Base-by-base conservation (phyloP, 768 basidiomycete species). In the Calocybe indica region DNA sequence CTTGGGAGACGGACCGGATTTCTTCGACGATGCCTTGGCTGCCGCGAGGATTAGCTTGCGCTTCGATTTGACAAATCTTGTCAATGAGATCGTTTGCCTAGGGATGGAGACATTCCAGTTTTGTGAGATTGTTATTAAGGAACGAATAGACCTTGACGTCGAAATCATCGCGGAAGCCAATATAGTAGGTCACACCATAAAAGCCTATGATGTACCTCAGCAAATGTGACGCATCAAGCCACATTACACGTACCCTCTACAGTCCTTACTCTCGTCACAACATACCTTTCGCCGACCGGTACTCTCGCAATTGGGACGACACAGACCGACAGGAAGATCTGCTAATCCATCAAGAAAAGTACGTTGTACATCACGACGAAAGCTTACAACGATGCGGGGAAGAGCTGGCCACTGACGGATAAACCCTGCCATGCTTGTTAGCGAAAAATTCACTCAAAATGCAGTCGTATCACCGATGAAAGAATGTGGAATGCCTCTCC, bases 361-460 rank as follows among this genome's bases (percentile, higher is more conserved):
- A 50, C 38, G 31, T 9, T 5, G 8, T 11, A 1, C 1, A 45
- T 30, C 12, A 5, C 22, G 12, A 29, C 1, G 15, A 1, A 15
- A 22, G 72, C 79, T 53, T 54, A 82, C 82, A 12, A 82, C 75
- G 28, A 85, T 72, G 2, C 73, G 69, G 30, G 85, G 85, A n/a
- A 87, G 69, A 11, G 82, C 75, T 14, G 83, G 83, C 79, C 82
- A 82, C 56, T 78, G 81, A 3, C 76, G 72, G 29, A 85, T 64
- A 58, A 84, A 82, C 1, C 76, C 79, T 70, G 42, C 15, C 30
- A 12, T 46, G 22, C 7, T 44, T 41, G 36, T 10, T 46, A 40
- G 11, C 22, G 31, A 33, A 35, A 5, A 14, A 6, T 35, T 28
- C 8, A 1, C 15, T 13, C 29, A 13, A 5, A 41, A 14, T 9